Evolutionary conservation across 148 eudicot species (phyloP).

Genomic region (Arbutus unedo): DNA sequence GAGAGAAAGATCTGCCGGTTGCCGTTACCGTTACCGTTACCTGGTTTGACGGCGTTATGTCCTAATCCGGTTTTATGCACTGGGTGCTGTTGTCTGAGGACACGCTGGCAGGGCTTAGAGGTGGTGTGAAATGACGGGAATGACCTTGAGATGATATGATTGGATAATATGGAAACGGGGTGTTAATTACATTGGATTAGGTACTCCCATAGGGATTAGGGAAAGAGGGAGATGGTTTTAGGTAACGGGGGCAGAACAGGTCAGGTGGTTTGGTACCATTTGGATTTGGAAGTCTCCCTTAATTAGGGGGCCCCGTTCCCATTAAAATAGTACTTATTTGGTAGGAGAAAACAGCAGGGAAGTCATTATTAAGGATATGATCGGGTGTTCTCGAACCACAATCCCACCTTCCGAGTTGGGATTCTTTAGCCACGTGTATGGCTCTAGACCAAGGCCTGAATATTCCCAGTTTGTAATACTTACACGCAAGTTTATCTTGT

Average conservation of each 20-base stretch:
- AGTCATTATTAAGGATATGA: too few species aligned
- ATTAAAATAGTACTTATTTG: too few species aligned
- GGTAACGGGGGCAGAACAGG: neutral
- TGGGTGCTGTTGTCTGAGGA: neutral
- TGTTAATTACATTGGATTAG: neutral
- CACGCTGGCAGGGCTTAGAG: neutral
- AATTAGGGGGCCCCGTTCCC: too few species aligned
- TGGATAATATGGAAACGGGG: neutral
- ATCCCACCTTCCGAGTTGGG: too few species aligned
- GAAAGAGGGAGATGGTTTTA: neutral
- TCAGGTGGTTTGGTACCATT: neutral
- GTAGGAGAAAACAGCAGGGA: too few species aligned
- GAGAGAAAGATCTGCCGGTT: constrained; percentile 9
- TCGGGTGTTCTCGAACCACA: too few species aligned
- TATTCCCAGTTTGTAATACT: too few species aligned
- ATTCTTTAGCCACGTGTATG: too few species aligned
- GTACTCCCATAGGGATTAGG: too few species aligned
- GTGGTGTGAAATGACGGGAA: neutral
- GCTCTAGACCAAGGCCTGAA: too few species aligned
- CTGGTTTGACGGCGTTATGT: neutral
- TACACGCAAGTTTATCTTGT: too few species aligned
- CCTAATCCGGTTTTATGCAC: neutral
- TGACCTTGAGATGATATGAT: neutral
- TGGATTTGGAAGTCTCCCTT: neutral
- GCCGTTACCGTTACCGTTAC: constrained; percentile 4